Conservation (phyloP, 1,139 yeast species). For the Meyerozyma sp. region DNA sequence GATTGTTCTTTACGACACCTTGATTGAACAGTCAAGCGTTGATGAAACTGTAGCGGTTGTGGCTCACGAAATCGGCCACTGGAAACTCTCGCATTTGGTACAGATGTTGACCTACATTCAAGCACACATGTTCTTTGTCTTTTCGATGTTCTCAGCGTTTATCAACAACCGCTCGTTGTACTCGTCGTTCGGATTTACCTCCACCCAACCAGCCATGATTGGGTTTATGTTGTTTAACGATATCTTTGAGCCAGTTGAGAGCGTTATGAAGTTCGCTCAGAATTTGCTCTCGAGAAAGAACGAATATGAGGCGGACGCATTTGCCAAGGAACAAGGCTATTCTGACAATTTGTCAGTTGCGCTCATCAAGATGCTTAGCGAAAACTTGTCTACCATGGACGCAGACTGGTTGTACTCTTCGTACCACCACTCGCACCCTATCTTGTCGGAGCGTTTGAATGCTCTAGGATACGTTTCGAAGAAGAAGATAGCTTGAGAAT, state of each 20-base stretch:
- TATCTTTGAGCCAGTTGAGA: conserved; percentile 71
- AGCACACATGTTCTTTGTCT: conserved; percentile 56
- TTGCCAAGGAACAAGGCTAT: conserved; percentile 71
- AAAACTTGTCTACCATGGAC: conserved; percentile 77
- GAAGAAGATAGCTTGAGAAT: conserved; percentile 29
- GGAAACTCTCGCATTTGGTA: conserved; percentile 85
- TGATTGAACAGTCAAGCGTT: conserved; percentile 71
- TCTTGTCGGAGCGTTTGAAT: conserved; percentile 75
- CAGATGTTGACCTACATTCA: conserved; percentile 64
- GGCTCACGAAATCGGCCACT: conserved; percentile 97
- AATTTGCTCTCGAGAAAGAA: conserved; percentile 74
- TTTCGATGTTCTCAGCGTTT: conserved; percentile 73
- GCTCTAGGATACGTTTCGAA: conserved; percentile 57
- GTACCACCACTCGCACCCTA: conserved; percentile 88
- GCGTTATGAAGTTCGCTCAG: conserved; percentile 58
- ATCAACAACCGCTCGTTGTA: conserved; percentile 74
- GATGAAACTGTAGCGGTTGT: conserved; percentile 88
- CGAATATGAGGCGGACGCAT: conserved; percentile 91
- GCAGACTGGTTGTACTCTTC: conserved; percentile 89
- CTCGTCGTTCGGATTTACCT: conserved; percentile 69
- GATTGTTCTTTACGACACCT: conserved; percentile 87
- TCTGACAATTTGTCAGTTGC: conserved; percentile 65
- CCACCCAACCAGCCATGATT: conserved; percentile 62
- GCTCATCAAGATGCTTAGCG: conserved; percentile 68
- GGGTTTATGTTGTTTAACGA: conserved; percentile 78